Base-by-base conservation (phyloP, 345 rosid genomes). In the Eucalyptus erythrocorys region DNA sequence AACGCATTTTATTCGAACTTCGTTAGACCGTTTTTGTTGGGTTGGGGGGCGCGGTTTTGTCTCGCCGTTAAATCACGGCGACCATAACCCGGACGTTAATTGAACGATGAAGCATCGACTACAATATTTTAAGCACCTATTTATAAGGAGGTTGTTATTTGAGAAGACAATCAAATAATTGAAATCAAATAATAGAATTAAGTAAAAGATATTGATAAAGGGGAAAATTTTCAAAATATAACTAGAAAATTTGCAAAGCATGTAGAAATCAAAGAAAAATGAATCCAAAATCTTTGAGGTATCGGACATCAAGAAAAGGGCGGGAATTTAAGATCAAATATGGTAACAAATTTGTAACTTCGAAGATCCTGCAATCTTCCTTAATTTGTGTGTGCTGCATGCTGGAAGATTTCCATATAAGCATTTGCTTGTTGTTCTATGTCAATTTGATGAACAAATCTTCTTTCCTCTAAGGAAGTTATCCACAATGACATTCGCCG, bases 391-490 rank as follows among this genome's bases (percentile, higher is more conserved):
- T 21, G 5, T 24, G 11, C 1, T 22, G 59, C 27, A 53, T 3
- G 2, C 1, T 22, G 0, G 0, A 24, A 22, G 11, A 24, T 24
- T 55, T 55, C 0, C 12, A 55, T 4, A 55, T 22, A 53, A 21
- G 26, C 11, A 55, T 55, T 55, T 55, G 3, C 13, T 1, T 0
- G 1, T 55, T 55, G 16, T 55, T 55, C 30, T 55, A 22, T 2
- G 12, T 55, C 3, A 55, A 3, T 57, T 57, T 57, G 64, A 57
- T 57, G 64, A 57, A 57, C 14, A 93, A 93, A 89, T 93, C 53
- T 85, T 91, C 82, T 92, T 93, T 47, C 94, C 95, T 10, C 47
- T 93, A 88, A 92, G 94, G 14, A 93, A 76, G 85, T 66, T 92
- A 59, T 91, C 95, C 24, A 80, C 89, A 48, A 91, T 91, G 95